Percentiles rank a stretch among this genome's conserved stretches.
These are phyloP conservation scores for Cunninghamia lanceolata DNA, from an alignment of 75 land plant species.

Conservation along the genomic window DNA sequence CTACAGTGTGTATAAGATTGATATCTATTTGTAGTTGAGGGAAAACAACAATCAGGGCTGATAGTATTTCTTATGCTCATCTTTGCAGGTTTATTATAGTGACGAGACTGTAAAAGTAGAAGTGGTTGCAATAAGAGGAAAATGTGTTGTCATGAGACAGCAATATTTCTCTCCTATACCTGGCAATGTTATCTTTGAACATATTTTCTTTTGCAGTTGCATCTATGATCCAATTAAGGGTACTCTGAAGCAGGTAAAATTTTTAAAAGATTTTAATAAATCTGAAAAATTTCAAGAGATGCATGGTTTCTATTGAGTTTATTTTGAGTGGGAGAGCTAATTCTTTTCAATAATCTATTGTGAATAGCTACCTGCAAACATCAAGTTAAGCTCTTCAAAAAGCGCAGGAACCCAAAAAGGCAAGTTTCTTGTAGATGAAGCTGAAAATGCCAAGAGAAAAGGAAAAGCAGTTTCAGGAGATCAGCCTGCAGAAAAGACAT, in stretches of 20 bases:
- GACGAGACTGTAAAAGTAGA: slow-evolving; percentile 51
- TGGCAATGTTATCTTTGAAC: slow-evolving; percentile 44
- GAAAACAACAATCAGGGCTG: background rate
- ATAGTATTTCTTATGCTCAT: background rate
- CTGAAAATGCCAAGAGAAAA: slow-evolving; percentile 56
- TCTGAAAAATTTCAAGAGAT: background rate
- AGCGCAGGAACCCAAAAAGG: slow-evolving; percentile 20
- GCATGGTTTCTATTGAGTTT: background rate
- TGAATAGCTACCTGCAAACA: slow-evolving; percentile 74
- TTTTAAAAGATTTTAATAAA: background rate
- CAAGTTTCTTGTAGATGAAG: slow-evolving; percentile 33
- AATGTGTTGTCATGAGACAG: slow-evolving; percentile 77
- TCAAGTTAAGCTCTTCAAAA: slow-evolving; percentile 40
- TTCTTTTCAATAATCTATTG: background rate
- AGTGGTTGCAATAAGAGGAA: slow-evolving; percentile 59
- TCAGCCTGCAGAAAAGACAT: slow-evolving; percentile 13
- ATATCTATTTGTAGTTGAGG: background rate
- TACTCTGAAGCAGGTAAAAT: slow-evolving; percentile 76
- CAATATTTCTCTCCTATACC: slow-evolving; percentile 39
- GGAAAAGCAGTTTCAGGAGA: slow-evolving; percentile 48
- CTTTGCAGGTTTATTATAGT: slow-evolving; percentile 80
- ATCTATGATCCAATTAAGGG: slow-evolving; percentile 84
- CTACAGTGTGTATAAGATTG: slow-evolving; percentile 42
- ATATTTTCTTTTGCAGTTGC: slow-evolving; percentile 82
- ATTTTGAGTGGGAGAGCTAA: background rate